Percentiles rank a stretch among this genome's conserved stretches.
These are phyloP conservation scores for Beauveria brongniartii DNA, from an alignment of 2,329 filamentous ascomycete species.

Conservation along the genomic window DNA sequence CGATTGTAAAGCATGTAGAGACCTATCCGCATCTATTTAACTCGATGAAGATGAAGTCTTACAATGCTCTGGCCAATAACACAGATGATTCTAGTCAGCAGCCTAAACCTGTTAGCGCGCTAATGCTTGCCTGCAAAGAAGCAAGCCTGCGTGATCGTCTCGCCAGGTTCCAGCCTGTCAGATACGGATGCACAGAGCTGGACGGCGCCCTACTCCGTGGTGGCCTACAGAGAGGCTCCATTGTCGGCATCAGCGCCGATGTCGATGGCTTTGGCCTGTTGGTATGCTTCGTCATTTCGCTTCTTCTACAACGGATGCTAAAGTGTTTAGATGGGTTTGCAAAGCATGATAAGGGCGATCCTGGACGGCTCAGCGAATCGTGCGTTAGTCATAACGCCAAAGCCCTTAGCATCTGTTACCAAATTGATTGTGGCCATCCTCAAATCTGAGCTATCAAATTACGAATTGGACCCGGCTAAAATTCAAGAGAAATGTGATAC, in stretches of 20 bases:
- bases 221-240: constrained; percentile 41
- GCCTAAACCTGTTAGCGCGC: constrained; percentile 33
- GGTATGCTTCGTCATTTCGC: constrained; percentile 26
- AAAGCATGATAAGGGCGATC: constrained; percentile 36
- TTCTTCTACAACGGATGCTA: not conserved
- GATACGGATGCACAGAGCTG: constrained; percentile 39
- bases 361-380: constrained; percentile 19
- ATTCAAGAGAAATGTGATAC: constrained; percentile 18
- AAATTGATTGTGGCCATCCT: not conserved
- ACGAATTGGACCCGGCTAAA: not conserved
- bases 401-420: constrained; percentile 24
- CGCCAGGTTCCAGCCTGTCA: constrained; percentile 22
- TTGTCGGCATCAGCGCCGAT: constrained; percentile 47
- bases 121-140: constrained; percentile 33
- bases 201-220: constrained; percentile 39
- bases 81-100: not conserved
- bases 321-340: constrained; percentile 35
- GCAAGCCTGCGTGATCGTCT: constrained; percentile 25
- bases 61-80: not conserved
- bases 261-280: constrained; percentile 37
- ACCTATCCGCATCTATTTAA: not conserved
- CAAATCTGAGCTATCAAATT: not conserved
- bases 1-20: no score
- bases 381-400: constrained; percentile 42
- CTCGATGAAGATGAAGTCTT: not conserved